A percentile compares a stretch with the other conserved stretches of the same genome.
Evolutionary conservation across 2,329 filamentous ascomycete species (phyloP).

Genomic region (Aspergillus tanneri): DNA sequence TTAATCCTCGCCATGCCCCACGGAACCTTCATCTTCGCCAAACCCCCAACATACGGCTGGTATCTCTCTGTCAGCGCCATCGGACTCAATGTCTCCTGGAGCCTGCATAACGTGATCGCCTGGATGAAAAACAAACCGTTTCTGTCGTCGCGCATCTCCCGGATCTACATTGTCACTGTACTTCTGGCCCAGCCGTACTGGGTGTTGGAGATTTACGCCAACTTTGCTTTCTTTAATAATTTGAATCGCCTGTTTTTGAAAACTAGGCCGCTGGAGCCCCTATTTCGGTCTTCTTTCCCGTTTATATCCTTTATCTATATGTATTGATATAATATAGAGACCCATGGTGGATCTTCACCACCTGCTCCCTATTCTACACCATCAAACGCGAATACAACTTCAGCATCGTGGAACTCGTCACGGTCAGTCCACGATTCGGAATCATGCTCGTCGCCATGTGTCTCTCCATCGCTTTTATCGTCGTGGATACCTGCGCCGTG

Average conservation of each 20-base stretch:
- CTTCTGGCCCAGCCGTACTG: constrained; percentile 62
- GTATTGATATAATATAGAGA: constrained; percentile 42
- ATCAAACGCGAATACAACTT: constrained; percentile 64
- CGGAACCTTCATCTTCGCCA: constrained; percentile 60
- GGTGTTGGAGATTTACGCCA: constrained; percentile 64
- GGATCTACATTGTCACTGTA: constrained; percentile 60
- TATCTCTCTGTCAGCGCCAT: constrained; percentile 62
- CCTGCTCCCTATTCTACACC: constrained; percentile 59
- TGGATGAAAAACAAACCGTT: constrained; percentile 68
- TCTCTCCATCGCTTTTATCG: constrained; percentile 59
- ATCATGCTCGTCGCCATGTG: constrained; percentile 62
- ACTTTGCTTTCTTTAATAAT: constrained; percentile 63
- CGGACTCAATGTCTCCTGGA: constrained; percentile 62
- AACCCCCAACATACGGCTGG: constrained; percentile 60
- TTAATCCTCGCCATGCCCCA: constrained; percentile 58
- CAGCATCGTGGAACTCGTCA: constrained; percentile 56
- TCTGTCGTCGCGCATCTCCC: constrained; percentile 50
- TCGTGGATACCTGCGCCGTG: constrained; percentile 62
- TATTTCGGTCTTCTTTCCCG: constrained; percentile 50
- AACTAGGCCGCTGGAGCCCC: constrained; percentile 59
- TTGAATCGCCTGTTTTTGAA: constrained; percentile 53
- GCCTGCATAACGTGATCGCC: constrained; percentile 64
- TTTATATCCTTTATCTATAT: neutral
- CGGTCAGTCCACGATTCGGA: constrained; percentile 63
- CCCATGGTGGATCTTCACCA: constrained; percentile 68